These are phyloP conservation scores for Fragaria ananassa DNA, from an alignment of 306 rosid genomes.

Conservation along the genomic window DNA sequence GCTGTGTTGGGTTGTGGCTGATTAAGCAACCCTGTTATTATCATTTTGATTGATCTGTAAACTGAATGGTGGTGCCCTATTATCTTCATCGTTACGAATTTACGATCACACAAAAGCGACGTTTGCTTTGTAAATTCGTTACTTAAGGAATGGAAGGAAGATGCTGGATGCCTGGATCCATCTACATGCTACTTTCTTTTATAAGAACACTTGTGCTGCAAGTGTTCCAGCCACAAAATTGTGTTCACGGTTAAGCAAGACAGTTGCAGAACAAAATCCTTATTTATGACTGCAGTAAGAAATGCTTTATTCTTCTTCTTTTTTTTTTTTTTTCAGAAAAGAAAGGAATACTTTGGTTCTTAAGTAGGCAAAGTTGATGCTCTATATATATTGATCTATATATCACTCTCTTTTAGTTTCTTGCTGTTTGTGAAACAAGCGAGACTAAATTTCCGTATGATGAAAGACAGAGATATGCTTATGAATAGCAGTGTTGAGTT, in stretches of 20 bases:
- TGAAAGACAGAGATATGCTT: not conserved
- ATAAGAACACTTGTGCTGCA: not conserved
- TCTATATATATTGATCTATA: not conserved
- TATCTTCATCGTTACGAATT: no score
- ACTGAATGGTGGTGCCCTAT: no score
- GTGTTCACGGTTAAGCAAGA: not conserved
- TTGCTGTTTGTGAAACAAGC: not conserved
- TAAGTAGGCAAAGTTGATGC: slow-evolving; percentile 20
- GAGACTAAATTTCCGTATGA: not conserved
- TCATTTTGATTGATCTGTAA: no score
- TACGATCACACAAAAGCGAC: no score
- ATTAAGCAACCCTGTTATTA: no score
- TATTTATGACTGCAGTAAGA: not conserved
- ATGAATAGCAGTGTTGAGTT: not conserved
- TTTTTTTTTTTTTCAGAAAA: no score
- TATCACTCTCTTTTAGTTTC: not conserved
- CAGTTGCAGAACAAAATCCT: not conserved
- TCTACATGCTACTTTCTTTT: not conserved
- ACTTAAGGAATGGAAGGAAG: not conserved
- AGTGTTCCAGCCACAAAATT: not conserved
- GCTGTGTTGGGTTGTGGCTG: no score
- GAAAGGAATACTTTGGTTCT: not conserved
- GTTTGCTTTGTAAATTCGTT: not conserved
- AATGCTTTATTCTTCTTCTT: no score
- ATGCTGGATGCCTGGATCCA: not conserved